These are phyloP conservation scores for Fagopyrum esculentum DNA, from an alignment of 148 eudicot species.

Conservation along the genomic window DNA sequence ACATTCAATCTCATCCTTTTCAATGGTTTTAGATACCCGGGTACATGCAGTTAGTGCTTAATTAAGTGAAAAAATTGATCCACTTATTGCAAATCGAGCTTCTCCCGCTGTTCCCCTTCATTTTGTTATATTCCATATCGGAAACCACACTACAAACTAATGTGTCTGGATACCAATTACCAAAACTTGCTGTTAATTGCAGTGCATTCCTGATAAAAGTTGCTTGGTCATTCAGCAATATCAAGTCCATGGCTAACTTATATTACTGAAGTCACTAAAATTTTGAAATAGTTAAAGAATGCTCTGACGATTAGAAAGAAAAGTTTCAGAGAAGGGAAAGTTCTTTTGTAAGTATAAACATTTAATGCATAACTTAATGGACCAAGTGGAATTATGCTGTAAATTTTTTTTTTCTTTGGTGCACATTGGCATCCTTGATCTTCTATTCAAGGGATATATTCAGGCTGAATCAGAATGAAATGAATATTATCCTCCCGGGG, in stretches of 20 bases:
- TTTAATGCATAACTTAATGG: background rate
- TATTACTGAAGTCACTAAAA: background rate
- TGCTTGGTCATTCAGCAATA: background rate
- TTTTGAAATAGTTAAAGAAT: background rate
- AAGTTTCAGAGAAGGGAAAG: background rate
- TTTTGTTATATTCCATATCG: background rate
- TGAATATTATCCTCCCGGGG: background rate
- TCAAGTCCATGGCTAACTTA: background rate
- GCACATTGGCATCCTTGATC: background rate
- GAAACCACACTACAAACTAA: background rate
- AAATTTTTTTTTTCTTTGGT: constrained; percentile 2
- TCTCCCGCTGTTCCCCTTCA: background rate
- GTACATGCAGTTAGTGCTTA: background rate
- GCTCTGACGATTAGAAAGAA: background rate
- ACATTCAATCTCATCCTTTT: background rate
- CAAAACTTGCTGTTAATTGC: background rate
- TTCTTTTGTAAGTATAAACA: background rate
- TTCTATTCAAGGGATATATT: background rate
- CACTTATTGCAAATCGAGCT: background rate
- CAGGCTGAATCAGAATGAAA: background rate
- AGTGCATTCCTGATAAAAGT: background rate
- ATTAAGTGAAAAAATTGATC: background rate
- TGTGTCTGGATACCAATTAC: background rate
- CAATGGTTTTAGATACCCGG: background rate
- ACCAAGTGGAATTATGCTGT: background rate